Evolutionary conservation across 306 rosid species (phyloP).

Genomic region (Crataegus laevigata): DNA sequence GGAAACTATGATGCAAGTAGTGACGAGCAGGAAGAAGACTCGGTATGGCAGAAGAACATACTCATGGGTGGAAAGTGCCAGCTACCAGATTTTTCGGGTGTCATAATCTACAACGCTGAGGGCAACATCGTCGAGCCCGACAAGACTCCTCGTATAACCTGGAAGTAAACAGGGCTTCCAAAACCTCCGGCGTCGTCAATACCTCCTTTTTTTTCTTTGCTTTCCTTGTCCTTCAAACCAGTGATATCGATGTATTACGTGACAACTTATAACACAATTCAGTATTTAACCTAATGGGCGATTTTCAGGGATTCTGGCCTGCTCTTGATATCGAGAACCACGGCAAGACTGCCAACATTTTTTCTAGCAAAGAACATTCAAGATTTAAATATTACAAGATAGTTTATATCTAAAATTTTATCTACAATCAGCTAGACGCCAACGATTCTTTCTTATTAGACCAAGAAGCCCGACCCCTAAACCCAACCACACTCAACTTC

Average conservation of each 20-base stretch:
- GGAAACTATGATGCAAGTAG: slow-evolving; percentile 1
- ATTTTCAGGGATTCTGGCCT: no score
- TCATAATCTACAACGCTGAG: slow-evolving; percentile 63
- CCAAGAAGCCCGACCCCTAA: slow-evolving; percentile 60
- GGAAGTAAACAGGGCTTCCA: slow-evolving; percentile 36
- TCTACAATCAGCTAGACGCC: slow-evolving; percentile 23
- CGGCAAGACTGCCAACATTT: no score
- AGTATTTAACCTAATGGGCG: no score
- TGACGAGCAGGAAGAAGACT: slow-evolving; percentile 28
- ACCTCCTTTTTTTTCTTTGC: no score
- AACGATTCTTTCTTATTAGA: slow-evolving; percentile 40
- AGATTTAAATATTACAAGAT: no score
- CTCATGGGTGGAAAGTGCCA: slow-evolving; percentile 93
- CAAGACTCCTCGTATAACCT: slow-evolving; percentile 43
- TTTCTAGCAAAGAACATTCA: no score
- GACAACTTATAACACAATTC: background rate
- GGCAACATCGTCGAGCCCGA: slow-evolving; percentile 53
- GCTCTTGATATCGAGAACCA: no score
- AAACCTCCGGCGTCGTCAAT: background rate
- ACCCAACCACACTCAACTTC: slow-evolving; percentile 75
- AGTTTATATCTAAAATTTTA: background rate
- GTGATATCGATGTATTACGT: background rate
- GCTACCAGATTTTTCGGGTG: slow-evolving; percentile 86
- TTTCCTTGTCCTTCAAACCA: background rate
- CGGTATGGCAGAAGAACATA: slow-evolving; percentile 85